Evolutionary conservation across 164 flowering plant species (phyloP).

Genomic region (grape (Vitis vinifera)): ASM3070453v1 NC_081807.1:267501-268000

Average conservation of each 20-base stretch:
- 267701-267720: slow-evolving; percentile 97
- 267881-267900: slow-evolving; percentile 95
- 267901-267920: slow-evolving; percentile 84
- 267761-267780: slow-evolving; percentile 83
- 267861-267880: slow-evolving; percentile 86
- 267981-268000: background rate
- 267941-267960: slow-evolving; percentile 54
- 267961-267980: slow-evolving; percentile 6
- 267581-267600: too few species aligned
- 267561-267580: background rate
- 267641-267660: background rate
- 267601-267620: too few species aligned
- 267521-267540: background rate
- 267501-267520: too few species aligned
- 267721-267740: slow-evolving; percentile 83
- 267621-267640: background rate
- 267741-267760: slow-evolving; percentile 83
- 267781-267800: slow-evolving; percentile 80
- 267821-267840: slow-evolving; percentile 87
- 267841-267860: slow-evolving; percentile 99
- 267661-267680: background rate
- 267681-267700: slow-evolving; percentile 73
- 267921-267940: slow-evolving; percentile 91
- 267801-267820: slow-evolving; percentile 68
- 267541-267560: too few species aligned